Evolutionary conservation across 2,329 filamentous ascomycete genomes (phyloP), one percentile per base, ranked within the genome.

Genomic region (Piedraia hortae): DNA sequence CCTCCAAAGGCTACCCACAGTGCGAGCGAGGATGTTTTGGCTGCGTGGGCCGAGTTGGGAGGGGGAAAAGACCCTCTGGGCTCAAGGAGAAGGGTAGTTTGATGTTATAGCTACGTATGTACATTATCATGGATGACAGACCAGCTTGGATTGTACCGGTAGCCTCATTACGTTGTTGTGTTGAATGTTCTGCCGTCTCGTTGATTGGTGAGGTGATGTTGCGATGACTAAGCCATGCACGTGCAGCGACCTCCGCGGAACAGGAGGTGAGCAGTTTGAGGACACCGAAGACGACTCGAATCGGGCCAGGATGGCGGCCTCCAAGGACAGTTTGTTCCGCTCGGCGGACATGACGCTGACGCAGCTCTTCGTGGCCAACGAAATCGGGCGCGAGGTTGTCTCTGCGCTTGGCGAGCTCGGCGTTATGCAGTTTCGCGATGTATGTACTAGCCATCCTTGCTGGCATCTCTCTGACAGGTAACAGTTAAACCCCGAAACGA

Each of bases 331-430:
- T 50, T 74, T 91, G 57, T 93, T 97, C 68, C 82, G 88, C 62
- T 97, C 85, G 46, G 75, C 78, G 74, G 75, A 91, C 51, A 97
- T 97, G 85, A 91, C 78, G 61, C 71, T 97, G 70, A 89, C 89
- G 43, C 85, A 97, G 67, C 71, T 97, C 42, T 97, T 93, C 53
- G 88, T 97, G 41, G 77, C 85, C 42, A 93, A 91, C 46, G 85
- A 97, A 59, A 93, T 97, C 37, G 82, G 85, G 38, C 68, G 85
- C 44, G 88, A 97, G 55, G 82, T 91, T 38, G 80, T 93, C 31
- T 90, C 80, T 43, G 82, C 82, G 25, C 58, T 97, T 33, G 85
- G 85, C 43, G 85, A 97, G 60, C 63, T 97, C 41, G 85, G 85
- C 26, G 62, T 85, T 40, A 80, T 93, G 47, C 80, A 93, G 50